phyloP scores from a whole-genome alignment of 495 filamentous ascomycete genomes.

The Apiosordaria backusii region DNA sequence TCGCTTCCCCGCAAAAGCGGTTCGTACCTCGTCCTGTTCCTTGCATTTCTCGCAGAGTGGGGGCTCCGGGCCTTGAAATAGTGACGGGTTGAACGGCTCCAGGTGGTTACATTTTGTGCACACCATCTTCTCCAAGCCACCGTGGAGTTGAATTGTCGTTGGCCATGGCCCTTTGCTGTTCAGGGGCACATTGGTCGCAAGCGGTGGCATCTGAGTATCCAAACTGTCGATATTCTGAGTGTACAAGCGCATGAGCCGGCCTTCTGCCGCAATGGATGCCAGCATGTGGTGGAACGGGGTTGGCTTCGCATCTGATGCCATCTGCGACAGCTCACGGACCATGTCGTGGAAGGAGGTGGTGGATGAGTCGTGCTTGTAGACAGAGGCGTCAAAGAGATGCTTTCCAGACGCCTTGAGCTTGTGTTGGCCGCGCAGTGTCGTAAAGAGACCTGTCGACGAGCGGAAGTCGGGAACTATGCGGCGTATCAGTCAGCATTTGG shows the following conservation, averaged over 20 bases:
- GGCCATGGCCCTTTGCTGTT: constrained; percentile 84
- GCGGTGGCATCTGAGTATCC: constrained; percentile 77
- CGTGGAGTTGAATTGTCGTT: constrained; percentile 87
- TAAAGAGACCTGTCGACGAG: constrained; percentile 83
- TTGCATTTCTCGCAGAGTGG: constrained; percentile 78
- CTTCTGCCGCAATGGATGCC: constrained; percentile 83
- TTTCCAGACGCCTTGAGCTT: constrained; percentile 92
- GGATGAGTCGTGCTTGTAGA: constrained; percentile 84
- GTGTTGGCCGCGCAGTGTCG: constrained; percentile 74
- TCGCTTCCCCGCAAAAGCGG: constrained; percentile 74
- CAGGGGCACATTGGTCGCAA: constrained; percentile 71
- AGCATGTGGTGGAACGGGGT: constrained; percentile 93
- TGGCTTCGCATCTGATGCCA: constrained; percentile 70
- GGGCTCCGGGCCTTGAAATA: constrained; percentile 80
- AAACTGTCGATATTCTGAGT: constrained; percentile 95
- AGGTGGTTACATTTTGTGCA: constrained; percentile 87
- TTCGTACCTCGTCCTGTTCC: constrained; percentile 70
- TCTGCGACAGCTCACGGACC: constrained; percentile 79
- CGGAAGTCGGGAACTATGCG: constrained; percentile 91
- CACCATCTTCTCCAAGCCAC: constrained; percentile 91
- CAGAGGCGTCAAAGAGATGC: constrained; percentile 93
- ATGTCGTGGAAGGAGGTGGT: constrained; percentile 91
- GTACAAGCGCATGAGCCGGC: constrained; percentile 86
- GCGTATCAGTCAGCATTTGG: constrained; percentile 25
- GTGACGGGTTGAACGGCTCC: constrained; percentile 66